Percentiles rank a stretch among this genome's conserved stretches.
Conservation (phyloP, 768 basidiomycete species). For the Sistotremastrum suecicum region DNA sequence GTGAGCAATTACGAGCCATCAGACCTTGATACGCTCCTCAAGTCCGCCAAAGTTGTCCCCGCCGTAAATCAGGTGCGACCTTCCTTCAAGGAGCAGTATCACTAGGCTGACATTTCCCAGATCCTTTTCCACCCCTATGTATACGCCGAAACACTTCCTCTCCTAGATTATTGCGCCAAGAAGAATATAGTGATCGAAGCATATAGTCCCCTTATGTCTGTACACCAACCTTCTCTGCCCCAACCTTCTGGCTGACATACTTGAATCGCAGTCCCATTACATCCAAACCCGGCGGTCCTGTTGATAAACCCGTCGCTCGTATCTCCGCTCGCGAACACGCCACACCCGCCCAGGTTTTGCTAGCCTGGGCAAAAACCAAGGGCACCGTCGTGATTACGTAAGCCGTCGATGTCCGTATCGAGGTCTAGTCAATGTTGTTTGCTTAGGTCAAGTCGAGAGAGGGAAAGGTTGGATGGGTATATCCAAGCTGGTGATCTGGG, state of each 20-base stretch:
- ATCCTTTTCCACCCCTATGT: conserved; percentile 65
- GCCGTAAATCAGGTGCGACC: conserved; percentile 65
- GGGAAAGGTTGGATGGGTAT: conserved; percentile 51
- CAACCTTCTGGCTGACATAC: conserved; percentile 1
- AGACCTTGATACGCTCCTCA: conserved; percentile 40
- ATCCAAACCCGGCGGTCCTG: conserved; percentile 40
- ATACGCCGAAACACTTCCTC: conserved; percentile 32
- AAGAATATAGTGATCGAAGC: conserved; percentile 58
- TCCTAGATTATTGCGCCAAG: conserved; percentile 41
- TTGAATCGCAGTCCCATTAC: conserved; percentile 60
- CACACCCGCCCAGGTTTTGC: conserved; percentile 49
- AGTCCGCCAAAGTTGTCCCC: conserved; percentile 47
- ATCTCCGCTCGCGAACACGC: conserved; percentile 38
- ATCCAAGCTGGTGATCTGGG: conserved; percentile 51
- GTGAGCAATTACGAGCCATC: conserved; percentile 52
- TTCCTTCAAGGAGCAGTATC: too few species aligned
- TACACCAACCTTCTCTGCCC: too few species aligned
- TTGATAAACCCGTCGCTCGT: conserved; percentile 41
- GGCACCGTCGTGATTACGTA: conserved; percentile 54
- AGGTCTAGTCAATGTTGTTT: not conserved
- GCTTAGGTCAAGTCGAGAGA: conserved; percentile 48
- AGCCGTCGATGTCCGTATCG: too few species aligned
- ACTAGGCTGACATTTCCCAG: conserved; percentile 18
- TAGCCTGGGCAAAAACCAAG: conserved; percentile 62
- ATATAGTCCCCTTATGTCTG: conserved; percentile 46